Percentiles rank a stretch among this genome's conserved stretches.
These are phyloP conservation scores for Suillus weaverae DNA, from an alignment of 768 basidiomycete genomes.

Conservation along the genomic window DNA sequence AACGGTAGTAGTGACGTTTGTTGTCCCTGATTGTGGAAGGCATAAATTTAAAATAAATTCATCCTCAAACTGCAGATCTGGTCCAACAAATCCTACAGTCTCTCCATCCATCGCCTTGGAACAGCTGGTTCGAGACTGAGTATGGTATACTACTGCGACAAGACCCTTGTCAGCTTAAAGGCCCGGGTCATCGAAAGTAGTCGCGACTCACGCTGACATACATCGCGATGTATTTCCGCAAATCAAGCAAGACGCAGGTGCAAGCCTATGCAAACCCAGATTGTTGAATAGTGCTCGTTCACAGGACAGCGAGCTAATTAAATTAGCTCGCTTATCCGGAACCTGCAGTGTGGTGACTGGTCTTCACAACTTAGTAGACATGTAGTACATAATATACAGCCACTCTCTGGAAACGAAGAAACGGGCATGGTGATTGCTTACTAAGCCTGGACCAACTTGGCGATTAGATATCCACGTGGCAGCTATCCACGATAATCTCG, in stretches of 20 bases:
- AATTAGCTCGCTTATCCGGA: background rate
- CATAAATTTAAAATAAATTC: background rate
- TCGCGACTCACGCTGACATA: background rate
- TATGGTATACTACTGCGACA: background rate
- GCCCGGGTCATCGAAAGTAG: background rate
- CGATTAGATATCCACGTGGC: slow-evolving; percentile 3
- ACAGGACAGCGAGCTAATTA: background rate
- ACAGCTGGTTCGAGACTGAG: background rate
- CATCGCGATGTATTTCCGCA: background rate
- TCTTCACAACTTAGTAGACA: no score
- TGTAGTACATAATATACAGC: no score
- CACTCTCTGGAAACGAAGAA: no score
- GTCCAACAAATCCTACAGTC: background rate
- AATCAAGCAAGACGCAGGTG: background rate
- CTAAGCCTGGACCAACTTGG: background rate
- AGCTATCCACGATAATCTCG: background rate
- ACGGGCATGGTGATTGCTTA: no score
- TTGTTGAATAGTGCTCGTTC: background rate
- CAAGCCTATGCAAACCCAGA: background rate
- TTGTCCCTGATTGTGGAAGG: background rate
- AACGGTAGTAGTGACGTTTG: background rate
- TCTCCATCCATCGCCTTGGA: background rate
- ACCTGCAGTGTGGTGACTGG: background rate
- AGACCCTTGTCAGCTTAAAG: background rate
- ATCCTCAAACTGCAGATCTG: background rate